These are phyloP conservation scores for Ganoderma leucocontextum DNA, from an alignment of 1,284 basidiomycete species.

Conservation along the genomic window DNA sequence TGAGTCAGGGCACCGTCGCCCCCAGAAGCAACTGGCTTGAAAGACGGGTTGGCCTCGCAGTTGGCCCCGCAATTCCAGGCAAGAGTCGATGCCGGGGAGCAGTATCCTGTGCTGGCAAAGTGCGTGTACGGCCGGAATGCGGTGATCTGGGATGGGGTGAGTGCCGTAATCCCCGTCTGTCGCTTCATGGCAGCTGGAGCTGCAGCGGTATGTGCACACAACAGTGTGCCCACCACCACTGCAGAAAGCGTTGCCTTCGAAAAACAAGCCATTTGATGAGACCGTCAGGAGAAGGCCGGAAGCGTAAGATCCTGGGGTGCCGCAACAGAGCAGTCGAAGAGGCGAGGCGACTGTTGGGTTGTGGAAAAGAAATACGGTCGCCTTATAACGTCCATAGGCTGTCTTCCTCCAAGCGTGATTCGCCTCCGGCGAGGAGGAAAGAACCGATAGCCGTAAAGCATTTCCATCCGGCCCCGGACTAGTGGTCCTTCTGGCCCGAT, in stretches of 20 bases:
- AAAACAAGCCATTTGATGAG: background rate
- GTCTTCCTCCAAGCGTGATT: background rate
- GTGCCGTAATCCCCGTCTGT: background rate
- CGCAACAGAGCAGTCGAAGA: background rate
- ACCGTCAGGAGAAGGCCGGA: background rate
- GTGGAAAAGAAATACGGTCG: background rate
- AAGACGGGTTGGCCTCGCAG: slow-evolving; percentile 57
- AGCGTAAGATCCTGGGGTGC: background rate
- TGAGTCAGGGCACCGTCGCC: slow-evolving; percentile 63
- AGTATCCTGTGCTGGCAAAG: slow-evolving; percentile 49
- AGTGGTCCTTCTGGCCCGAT: background rate
- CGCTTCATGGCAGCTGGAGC: background rate
- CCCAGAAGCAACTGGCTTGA: slow-evolving; percentile 66
- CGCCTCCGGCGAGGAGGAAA: background rate
- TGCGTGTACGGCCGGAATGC: slow-evolving; percentile 50
- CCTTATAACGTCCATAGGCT: background rate
- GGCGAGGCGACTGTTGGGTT: background rate
- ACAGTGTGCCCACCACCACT: slow-evolving; percentile 4
- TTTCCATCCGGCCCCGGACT: background rate
- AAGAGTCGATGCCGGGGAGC: slow-evolving; percentile 41
- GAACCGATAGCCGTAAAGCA: background rate
- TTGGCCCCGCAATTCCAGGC: slow-evolving; percentile 48
- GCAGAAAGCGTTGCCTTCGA: slow-evolving; percentile 42
- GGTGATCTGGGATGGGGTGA: slow-evolving; percentile 37
- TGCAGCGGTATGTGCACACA: background rate